Conservation (phyloP, 2,329 filamentous ascomycete genomes). For the Mycocentrospora acerina region DNA sequence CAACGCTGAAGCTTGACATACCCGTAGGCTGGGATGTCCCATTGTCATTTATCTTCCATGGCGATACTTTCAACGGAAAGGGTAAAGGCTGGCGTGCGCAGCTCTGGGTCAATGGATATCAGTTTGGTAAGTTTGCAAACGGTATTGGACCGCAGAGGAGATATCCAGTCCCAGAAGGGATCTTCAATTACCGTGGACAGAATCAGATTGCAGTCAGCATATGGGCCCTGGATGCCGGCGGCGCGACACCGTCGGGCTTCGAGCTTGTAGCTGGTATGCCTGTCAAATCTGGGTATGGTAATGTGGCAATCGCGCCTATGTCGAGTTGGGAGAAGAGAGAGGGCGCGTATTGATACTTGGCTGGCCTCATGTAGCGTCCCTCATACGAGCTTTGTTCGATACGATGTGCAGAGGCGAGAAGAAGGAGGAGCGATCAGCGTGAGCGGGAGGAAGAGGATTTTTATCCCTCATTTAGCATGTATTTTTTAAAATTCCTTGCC, state of each 20-base stretch:
- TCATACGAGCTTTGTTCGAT: too few relatives aligned
- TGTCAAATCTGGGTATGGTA: slow-evolving; percentile 36
- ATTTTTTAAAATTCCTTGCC: too few relatives aligned
- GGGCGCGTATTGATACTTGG: slow-evolving; percentile 18
- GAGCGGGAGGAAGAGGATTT: too few relatives aligned
- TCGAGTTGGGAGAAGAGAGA: slow-evolving; percentile 14
- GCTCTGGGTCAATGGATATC: slow-evolving; percentile 73
- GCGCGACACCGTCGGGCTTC: slow-evolving; percentile 59
- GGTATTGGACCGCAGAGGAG: slow-evolving; percentile 70
- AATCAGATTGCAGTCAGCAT: slow-evolving; percentile 68
- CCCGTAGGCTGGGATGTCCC: slow-evolving; percentile 61
- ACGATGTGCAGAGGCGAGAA: too few relatives aligned
- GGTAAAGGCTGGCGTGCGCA: slow-evolving; percentile 56
- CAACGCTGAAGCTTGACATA: slow-evolving; percentile 56
- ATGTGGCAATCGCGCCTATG: slow-evolving; percentile 15
- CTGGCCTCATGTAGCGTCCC: too few relatives aligned
- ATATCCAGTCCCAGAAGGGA: slow-evolving; percentile 71
- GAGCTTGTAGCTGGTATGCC: slow-evolving; percentile 51
- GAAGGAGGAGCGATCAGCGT: too few relatives aligned
- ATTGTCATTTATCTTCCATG: slow-evolving; percentile 57
- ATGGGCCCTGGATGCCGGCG: slow-evolving; percentile 62
- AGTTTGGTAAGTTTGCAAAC: slow-evolving; percentile 66
- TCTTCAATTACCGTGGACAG: slow-evolving; percentile 67
- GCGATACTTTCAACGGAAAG: slow-evolving; percentile 40
- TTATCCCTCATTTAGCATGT: too few relatives aligned